These are phyloP conservation scores for Sistotremastrum suecicum DNA, from an alignment of 768 basidiomycete genomes.

Conservation along the genomic window DNA sequence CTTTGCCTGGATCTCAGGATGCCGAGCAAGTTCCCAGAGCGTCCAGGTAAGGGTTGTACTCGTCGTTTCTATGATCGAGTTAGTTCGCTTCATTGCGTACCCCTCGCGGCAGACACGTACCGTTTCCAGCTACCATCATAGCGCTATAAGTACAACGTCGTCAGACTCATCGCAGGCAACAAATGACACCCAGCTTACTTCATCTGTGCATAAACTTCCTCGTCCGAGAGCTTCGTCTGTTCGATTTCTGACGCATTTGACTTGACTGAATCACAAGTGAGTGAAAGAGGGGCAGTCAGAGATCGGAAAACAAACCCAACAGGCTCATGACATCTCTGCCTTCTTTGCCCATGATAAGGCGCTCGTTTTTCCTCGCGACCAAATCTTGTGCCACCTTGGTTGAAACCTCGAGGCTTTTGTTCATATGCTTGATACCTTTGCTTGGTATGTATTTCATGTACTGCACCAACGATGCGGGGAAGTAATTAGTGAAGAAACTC, in stretches of 20 bases:
- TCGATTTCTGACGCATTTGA: constrained; percentile 18
- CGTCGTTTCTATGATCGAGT: constrained; percentile 13
- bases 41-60: constrained; percentile 16
- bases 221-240: constrained; percentile 15
- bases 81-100: background rate
- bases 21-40: constrained; percentile 16
- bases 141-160: background rate
- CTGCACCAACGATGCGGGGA: constrained; percentile 14
- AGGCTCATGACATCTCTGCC: constrained; percentile 22
- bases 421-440: constrained; percentile 16
- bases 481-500: constrained; percentile 14
- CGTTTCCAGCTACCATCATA: too few relatives aligned
- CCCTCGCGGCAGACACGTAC: too few relatives aligned
- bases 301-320: constrained; percentile 10
- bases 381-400: constrained; percentile 12
- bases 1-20: constrained; percentile 13
- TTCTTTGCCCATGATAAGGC: constrained; percentile 6
- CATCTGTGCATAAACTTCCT: constrained; percentile 20
- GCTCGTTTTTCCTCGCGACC: constrained; percentile 13
- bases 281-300: background rate
- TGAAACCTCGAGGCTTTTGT: constrained; percentile 12
- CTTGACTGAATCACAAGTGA: constrained; percentile 10
- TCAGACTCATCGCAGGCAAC: background rate
- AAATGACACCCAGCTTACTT: constrained; percentile 11
- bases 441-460: constrained; percentile 17